These are phyloP conservation scores for Eimeria brunetti DNA, from an alignment of 169 alveolate genomes.

Conservation along the genomic window DNA sequence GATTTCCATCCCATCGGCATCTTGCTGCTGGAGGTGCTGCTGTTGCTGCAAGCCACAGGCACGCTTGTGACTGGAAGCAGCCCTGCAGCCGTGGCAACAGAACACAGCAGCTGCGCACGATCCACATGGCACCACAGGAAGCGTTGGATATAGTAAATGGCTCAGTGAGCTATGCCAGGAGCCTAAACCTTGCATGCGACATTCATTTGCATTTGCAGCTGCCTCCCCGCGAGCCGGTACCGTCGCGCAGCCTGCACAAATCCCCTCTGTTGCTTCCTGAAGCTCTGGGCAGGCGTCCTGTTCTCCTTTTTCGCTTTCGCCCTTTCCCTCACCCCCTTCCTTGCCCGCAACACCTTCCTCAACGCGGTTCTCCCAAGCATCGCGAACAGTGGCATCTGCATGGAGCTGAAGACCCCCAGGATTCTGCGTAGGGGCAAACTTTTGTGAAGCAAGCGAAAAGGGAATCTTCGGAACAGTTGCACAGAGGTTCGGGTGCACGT, in stretches of 20 bases:
- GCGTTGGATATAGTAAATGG: slow-evolving; percentile 2
- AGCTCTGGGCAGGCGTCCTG: neutral
- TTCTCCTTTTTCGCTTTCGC: neutral
- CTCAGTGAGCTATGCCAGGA: neutral
- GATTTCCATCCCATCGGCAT: neutral
- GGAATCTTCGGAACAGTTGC: slow-evolving; percentile 30
- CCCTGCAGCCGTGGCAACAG: slow-evolving; percentile 49
- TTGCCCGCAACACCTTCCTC: neutral
- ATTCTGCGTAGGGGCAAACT: neutral
- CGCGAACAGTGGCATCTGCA: neutral
- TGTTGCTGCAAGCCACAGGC: slow-evolving; percentile 7
- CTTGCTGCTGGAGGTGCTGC: neutral
- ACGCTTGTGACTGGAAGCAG: slow-evolving; percentile 58
- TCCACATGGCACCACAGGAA: slow-evolving; percentile 58
- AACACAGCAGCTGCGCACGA: slow-evolving; percentile 55
- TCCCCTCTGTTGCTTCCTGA: neutral
- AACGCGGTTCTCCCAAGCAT: slow-evolving; percentile 21
- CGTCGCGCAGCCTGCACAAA: slow-evolving; percentile 65
- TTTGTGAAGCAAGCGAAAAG: neutral
- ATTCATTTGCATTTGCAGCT: neutral
- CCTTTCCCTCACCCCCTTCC: neutral
- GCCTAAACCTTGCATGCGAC: neutral
- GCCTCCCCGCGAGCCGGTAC: slow-evolving; percentile 37
- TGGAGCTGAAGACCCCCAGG: neutral
- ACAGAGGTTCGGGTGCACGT: slow-evolving; percentile 60